Percentiles rank a stretch among this genome's conserved stretches.
Conservation (phyloP, 441 rosid genomes). For the Erodium trifolium region DNA sequence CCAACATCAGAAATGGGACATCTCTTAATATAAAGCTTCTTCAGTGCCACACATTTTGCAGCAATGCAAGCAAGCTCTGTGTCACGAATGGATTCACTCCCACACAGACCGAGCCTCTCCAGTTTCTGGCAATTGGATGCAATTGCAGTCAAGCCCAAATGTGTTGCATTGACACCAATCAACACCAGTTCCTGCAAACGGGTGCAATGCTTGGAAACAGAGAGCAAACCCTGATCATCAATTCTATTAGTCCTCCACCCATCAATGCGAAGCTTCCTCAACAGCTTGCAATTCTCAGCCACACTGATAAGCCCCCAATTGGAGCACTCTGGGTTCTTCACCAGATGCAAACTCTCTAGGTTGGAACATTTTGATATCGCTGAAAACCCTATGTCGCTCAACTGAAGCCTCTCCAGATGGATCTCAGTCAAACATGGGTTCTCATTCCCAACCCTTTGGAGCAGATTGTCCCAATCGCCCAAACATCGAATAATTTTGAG, state of each 20-base stretch:
- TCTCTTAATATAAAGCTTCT: slow-evolving; percentile 53
- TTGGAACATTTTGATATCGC: slow-evolving; percentile 38
- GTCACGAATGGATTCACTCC: slow-evolving; percentile 48
- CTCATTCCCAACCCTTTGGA: slow-evolving; percentile 29
- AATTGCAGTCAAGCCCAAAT: slow-evolving; percentile 31
- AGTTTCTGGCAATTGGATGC: slow-evolving; percentile 41
- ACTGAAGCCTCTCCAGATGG: slow-evolving; percentile 55
- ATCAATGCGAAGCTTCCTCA: slow-evolving; percentile 56
- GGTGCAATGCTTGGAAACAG: slow-evolving; percentile 38
- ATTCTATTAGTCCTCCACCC: slow-evolving; percentile 56
- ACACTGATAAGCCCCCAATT: slow-evolving; percentile 35
- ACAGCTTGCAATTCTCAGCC: slow-evolving; percentile 40
- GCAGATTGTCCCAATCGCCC: slow-evolving; percentile 57
- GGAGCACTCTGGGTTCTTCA: slow-evolving; percentile 48
- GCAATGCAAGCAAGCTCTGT: slow-evolving; percentile 44
- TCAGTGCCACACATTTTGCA: slow-evolving; percentile 38
- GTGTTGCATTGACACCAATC: slow-evolving; percentile 50
- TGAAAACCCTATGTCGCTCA: slow-evolving; percentile 41
- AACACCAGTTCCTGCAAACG: slow-evolving; percentile 53
- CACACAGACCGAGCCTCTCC: slow-evolving; percentile 51
- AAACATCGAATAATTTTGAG: slow-evolving; percentile 52
- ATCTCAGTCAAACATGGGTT: slow-evolving; percentile 32
- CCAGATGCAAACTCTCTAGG: slow-evolving; percentile 41
- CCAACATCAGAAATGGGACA: slow-evolving; percentile 46
- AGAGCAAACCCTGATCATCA: slow-evolving; percentile 46